A percentile compares a stretch with the other conserved stretches of the same genome.
Conservation (phyloP, 2,329 filamentous ascomycete species). For the Fonsecaea erecta region DNA sequence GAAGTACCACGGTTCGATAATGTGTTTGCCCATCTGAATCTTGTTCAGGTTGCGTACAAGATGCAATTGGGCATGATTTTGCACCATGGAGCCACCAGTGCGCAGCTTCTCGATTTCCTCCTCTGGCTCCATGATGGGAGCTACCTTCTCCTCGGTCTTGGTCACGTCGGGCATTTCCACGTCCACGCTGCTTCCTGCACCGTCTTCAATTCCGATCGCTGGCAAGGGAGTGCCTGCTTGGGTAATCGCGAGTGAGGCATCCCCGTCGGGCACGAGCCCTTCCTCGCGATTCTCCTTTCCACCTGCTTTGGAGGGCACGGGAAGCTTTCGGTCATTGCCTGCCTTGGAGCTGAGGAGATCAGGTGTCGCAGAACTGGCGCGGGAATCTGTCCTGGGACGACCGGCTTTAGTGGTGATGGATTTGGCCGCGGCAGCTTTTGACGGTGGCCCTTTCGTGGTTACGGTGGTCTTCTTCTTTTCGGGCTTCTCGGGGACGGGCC, state of each 20-base stretch:
- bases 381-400: conserved; percentile 50
- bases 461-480: conserved; percentile 80
- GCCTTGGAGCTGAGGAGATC: conserved; percentile 56
- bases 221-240: conserved; percentile 47
- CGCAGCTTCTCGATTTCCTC: conserved; percentile 94
- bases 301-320: conserved; percentile 60
- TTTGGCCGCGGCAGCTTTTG: conserved; percentile 62
- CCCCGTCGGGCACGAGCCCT: conserved; percentile 37
- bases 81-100: conserved; percentile 96
- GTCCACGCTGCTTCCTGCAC: conserved; percentile 43
- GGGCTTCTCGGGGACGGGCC: conserved; percentile 87
- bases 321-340: conserved; percentile 50
- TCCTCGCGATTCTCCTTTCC: conserved; percentile 64
- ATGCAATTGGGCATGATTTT: conserved; percentile 95
- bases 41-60: conserved; percentile 93
- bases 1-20: conserved; percentile 98
- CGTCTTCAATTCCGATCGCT: conserved; percentile 31
- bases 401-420: conserved; percentile 51
- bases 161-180: conserved; percentile 51
- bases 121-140: conserved; percentile 36
- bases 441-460: conserved; percentile 57
- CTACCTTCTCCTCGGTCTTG: conserved; percentile 44
- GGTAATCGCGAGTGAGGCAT: conserved; percentile 41
- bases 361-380: conserved; percentile 62
- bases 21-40: conserved; percentile 89